Evolutionary conservation across 208 protist species (phyloP).

Genomic region (Trypanosomatidae sp.): DNA sequence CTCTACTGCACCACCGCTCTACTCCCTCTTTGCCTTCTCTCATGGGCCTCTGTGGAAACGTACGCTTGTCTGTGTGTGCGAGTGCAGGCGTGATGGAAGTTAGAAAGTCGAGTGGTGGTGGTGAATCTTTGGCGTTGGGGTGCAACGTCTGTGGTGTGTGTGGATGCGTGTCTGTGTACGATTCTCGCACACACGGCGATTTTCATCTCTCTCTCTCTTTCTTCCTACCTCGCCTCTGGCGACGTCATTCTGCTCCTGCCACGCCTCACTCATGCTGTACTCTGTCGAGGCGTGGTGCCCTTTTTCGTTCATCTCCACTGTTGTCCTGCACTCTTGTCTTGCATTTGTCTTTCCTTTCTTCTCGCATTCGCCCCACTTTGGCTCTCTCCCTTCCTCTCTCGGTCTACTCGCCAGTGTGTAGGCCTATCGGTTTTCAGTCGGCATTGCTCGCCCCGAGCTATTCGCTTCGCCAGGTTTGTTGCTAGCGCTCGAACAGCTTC

Average conservation of each 20-base stretch:
- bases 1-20: background rate
- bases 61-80: background rate
- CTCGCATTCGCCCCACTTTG: background rate
- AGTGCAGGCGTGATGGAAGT: background rate
- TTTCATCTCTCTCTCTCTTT: slow-evolving; percentile 7
- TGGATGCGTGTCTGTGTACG: background rate
- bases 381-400: slow-evolving; percentile 1
- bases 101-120: background rate
- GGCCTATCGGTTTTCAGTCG: background rate
- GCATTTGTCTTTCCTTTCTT: background rate
- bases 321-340: too few species aligned
- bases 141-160: background rate
- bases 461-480: background rate
- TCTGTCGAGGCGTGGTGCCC: background rate
- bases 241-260: background rate
- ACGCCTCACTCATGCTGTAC: background rate
- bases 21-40: background rate
- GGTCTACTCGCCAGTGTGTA: background rate
- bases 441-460: background rate
- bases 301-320: background rate
- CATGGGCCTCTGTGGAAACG: slow-evolving; percentile 3
- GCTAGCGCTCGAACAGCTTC: background rate
- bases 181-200: background rate
- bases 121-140: background rate
- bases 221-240: background rate